Conservation (phyloP, 352 stramenopile species). For the Phytophthora sp. region DNA sequence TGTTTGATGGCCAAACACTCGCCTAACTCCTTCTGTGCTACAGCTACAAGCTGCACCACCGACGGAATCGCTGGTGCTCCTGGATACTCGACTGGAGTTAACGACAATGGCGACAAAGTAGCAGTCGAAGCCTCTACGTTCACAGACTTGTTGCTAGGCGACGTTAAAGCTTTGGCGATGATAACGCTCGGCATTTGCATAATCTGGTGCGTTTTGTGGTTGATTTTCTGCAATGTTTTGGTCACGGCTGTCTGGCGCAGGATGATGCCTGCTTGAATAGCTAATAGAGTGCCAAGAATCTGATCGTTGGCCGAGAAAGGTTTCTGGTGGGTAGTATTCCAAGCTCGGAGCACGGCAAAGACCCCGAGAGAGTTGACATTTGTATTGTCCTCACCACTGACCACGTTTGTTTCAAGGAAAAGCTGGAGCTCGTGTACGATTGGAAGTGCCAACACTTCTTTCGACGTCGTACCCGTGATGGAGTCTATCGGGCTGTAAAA, state of each 20-base stretch:
- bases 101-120: background rate
- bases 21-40: slow-evolving; percentile 57
- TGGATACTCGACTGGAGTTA: slow-evolving; percentile 9
- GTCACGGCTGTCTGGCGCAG: slow-evolving; percentile 56
- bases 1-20: slow-evolving; percentile 73
- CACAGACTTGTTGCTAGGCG: background rate
- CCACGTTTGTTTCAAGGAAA: slow-evolving; percentile 24
- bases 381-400: slow-evolving; percentile 15
- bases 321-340: slow-evolving; percentile 78
- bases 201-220: slow-evolving; percentile 65
- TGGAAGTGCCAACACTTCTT: slow-evolving; percentile 70
- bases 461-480: slow-evolving; percentile 61
- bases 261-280: slow-evolving; percentile 64
- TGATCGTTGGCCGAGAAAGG: slow-evolving; percentile 79
- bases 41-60: slow-evolving; percentile 58
- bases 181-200: slow-evolving; percentile 55
- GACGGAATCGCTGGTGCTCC: slow-evolving; percentile 19
- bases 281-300: slow-evolving; percentile 64
- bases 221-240: slow-evolving; percentile 61
- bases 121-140: background rate
- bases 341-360: slow-evolving; percentile 69
- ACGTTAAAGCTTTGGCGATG: slow-evolving; percentile 32
- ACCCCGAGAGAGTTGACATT: slow-evolving; percentile 40
- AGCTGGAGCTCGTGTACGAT: slow-evolving; percentile 64
- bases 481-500: slow-evolving; percentile 83